Evolutionary conservation across 2,329 filamentous ascomycete species (phyloP).

Genomic region (Cercospora sp.): DNA sequence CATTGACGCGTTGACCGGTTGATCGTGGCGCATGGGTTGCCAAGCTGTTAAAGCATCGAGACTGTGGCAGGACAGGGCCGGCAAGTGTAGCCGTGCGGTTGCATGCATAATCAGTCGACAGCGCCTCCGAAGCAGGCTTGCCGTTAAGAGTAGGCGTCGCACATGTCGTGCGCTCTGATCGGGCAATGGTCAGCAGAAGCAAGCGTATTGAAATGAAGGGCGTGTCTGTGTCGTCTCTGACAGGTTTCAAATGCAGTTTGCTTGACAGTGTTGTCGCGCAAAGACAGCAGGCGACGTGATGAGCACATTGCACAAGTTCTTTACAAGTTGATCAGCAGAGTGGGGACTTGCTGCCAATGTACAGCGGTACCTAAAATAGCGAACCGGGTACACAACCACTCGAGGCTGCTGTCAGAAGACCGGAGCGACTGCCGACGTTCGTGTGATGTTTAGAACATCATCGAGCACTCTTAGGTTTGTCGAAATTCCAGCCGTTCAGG

Average conservation of each 20-base stretch:
- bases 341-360: background rate
- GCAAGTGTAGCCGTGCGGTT: background rate
- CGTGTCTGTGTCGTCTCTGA: background rate
- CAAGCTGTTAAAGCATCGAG: background rate
- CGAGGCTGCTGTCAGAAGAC: background rate
- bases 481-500: conserved; percentile 45
- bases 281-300: background rate
- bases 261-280: background rate
- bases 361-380: background rate
- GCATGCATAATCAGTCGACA: background rate
- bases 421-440: conserved; percentile 1
- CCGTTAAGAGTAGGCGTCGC: background rate
- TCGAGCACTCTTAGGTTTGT: conserved; percentile 15
- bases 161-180: background rate
- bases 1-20: background rate
- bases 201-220: background rate
- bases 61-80: background rate
- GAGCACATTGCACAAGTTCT: background rate
- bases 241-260: background rate
- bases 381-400: background rate
- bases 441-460: background rate
- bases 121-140: background rate
- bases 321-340: background rate
- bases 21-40: background rate
- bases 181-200: background rate